A percentile compares a stretch with the other conserved stretches of the same genome.
phyloP scores from a whole-genome alignment of 1,284 basidiomycete species.

The Nidula niveotomentosa region DNA sequence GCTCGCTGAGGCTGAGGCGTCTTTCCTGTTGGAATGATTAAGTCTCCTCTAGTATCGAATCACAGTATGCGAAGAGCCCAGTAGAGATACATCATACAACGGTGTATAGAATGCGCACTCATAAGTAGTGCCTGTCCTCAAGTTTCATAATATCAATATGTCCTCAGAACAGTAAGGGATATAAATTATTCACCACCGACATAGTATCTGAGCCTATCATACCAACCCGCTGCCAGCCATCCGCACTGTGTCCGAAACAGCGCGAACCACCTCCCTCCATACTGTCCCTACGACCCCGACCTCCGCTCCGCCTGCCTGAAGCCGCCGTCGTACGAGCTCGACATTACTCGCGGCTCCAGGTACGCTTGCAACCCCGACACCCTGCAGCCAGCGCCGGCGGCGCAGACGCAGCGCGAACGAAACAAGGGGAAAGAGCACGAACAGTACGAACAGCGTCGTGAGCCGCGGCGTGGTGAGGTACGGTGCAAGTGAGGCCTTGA shows the following conservation, averaged over 20 bases:
- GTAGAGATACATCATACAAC: no score
- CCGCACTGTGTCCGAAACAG: conserved; percentile 62
- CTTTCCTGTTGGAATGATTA: no score
- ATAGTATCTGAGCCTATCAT: conserved; percentile 24
- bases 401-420: conserved; percentile 55
- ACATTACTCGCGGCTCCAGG: conserved; percentile 35
- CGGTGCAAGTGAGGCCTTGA: conserved; percentile 43
- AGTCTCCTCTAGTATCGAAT: no score
- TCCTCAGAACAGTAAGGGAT: no score
- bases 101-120: no score
- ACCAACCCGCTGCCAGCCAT: conserved; percentile 79
- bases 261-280: conserved; percentile 57
- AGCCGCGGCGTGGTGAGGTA: conserved; percentile 47
- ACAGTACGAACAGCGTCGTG: conserved; percentile 50
- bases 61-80: no score
- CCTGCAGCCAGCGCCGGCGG: conserved; percentile 29
- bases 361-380: conserved; percentile 8
- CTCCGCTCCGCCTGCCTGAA: conserved; percentile 38
- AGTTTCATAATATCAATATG: no score
- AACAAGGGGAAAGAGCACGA: conserved; percentile 60
- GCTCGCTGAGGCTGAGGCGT: no score
- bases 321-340: conserved; percentile 55
- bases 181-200: no score
- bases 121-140: no score
- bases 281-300: conserved; percentile 35